Base-by-base conservation (phyloP, 1,139 yeast genomes). In the Yamadazyma dushanensis region DNA sequence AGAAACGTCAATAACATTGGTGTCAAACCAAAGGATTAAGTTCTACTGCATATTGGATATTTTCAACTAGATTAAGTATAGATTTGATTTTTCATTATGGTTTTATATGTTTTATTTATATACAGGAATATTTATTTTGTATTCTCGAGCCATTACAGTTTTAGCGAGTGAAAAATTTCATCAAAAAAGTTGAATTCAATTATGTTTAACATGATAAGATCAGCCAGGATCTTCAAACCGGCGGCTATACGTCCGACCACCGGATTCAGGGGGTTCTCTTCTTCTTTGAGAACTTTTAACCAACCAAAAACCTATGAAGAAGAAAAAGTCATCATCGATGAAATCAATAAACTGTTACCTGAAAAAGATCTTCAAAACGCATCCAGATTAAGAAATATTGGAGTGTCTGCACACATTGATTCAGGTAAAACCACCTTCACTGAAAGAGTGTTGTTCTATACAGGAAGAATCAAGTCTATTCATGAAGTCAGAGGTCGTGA, bases 401-500 rank as follows among this genome's bases (percentile, higher is more conserved):
- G 99, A 62, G 88, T 92, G 42, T 87, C 96, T 13, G 99, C 99
- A 7, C 99, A 92, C 71, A 61, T 85, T 74, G 57, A 90, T 72
- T 61, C 97, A 59, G 46, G 96, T 74, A 45, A 96, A 82, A 63
- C 94, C 83, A 55, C 95, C 70, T 66, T 90, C 82, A 92, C 98
- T 13, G 99, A 92, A 66, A 84, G 99, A 61, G 98, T 92, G 33
- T 69, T 92, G 50, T 92, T 80, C 65, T 94, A 94, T 61, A 92
- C 99, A 8, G 98, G 98, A 41, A 78, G 98, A 59, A 94, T 94
- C 61, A 89, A 90, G 60, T 96, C 96, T 18, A 94, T 92, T 54
- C 99, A 92, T 59, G 99, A 92, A 63, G 99, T 92, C 34, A 78
- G 98, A 61, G 99, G 99, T 34, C 80, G 95, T 55, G 99, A 92